A percentile compares a stretch with the other conserved stretches of the same genome.
These are phyloP conservation scores for Daldinia concentrica DNA, from an alignment of 495 filamentous ascomycete species.

Conservation along the genomic window DNA sequence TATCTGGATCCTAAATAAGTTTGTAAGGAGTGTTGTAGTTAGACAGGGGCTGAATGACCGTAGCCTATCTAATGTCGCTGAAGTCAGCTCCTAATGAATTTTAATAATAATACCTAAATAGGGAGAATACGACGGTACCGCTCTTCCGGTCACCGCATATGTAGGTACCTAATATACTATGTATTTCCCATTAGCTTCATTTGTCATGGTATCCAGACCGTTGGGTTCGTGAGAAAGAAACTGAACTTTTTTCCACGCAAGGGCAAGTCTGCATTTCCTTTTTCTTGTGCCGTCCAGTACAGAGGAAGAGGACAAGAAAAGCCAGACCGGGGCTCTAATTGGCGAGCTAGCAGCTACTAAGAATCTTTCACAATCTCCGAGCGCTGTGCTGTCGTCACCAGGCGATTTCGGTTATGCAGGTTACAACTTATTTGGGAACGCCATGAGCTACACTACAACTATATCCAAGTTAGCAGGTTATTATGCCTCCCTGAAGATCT, in stretches of 20 bases:
- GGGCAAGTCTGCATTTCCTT: constrained; percentile 8
- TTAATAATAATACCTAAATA: neutral
- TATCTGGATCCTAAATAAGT: neutral
- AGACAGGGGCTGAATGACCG: neutral
- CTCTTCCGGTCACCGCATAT: neutral
- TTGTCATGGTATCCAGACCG: neutral
- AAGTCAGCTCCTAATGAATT: neutral
- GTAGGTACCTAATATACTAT: neutral
- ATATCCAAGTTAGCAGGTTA: constrained; percentile 2
- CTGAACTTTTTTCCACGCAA: constrained; percentile 11
- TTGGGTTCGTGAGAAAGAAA: neutral
- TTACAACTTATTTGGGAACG: constrained; percentile 24
- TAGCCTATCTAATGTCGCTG: neutral
- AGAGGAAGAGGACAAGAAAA: neutral
- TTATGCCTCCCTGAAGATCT: constrained; percentile 17
- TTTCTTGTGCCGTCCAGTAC: neutral
- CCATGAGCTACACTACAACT: neutral
- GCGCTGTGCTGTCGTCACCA: constrained; percentile 15
- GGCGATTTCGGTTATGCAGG: constrained; percentile 37
- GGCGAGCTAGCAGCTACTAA: constrained; percentile 8
- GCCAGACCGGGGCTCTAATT: constrained; percentile 2
- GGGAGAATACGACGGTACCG: constrained; percentile 2
- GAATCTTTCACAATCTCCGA: constrained; percentile 26
- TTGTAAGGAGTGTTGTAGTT: neutral
- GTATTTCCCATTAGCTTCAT: constrained; percentile 1